Evolutionary conservation across 2,329 filamentous ascomycete species (phyloP).

Genomic region (Dactylellina drechsleri): DNA sequence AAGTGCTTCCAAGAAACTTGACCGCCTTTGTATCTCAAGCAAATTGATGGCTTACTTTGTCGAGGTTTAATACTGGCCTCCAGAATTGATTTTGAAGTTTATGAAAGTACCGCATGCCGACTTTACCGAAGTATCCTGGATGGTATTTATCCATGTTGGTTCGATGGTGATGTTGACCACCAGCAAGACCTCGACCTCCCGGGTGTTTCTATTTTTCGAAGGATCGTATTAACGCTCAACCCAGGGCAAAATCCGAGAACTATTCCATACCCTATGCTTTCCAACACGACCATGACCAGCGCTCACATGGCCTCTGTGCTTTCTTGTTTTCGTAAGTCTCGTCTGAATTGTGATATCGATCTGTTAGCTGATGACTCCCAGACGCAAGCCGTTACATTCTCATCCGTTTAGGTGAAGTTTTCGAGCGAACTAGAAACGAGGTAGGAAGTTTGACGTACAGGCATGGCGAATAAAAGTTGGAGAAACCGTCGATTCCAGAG

Average conservation of each 20-base stretch:
- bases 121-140: slow-evolving; percentile 99
- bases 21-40: no score
- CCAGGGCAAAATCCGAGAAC: slow-evolving; percentile 8
- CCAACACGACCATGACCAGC: slow-evolving; percentile 96
- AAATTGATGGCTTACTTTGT: slow-evolving; percentile 75
- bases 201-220: slow-evolving; percentile 64
- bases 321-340: slow-evolving; percentile 59
- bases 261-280: slow-evolving; percentile 49
- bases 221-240: neutral
- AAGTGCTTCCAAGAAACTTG: no score
- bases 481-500: slow-evolving; percentile 12
- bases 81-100: slow-evolving; percentile 95
- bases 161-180: slow-evolving; percentile 99
- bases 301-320: slow-evolving; percentile 89
- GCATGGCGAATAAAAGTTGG: slow-evolving; percentile 32
- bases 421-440: slow-evolving; percentile 6
- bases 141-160: slow-evolving; percentile 95
- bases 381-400: neutral
- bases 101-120: slow-evolving; percentile 96
- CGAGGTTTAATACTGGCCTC: slow-evolving; percentile 98
- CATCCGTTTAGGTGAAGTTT: slow-evolving; percentile 1
- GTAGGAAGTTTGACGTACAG: slow-evolving; percentile 34
- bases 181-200: slow-evolving; percentile 83
- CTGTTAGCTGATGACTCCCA: slow-evolving; percentile 44
- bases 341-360: slow-evolving; percentile 54